Conservation (phyloP, 176 grass and related monocot species). For the bread wheat (Triticum aestivum) region IWGSC_CS_RefSeq_v2.1 NC_057813.1:570448433-570448932, state of each 20-base stretch:
- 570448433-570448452: slow-evolving; percentile 57
- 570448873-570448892: slow-evolving; percentile 22
- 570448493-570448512: slow-evolving; percentile 60
- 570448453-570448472: slow-evolving; percentile 49
- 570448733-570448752: slow-evolving; percentile 39
- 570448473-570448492: slow-evolving; percentile 59
- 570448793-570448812: slow-evolving; percentile 34
- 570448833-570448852: slow-evolving; percentile 66
- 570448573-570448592: slow-evolving; percentile 49
- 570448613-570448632: slow-evolving; percentile 40
- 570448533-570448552: slow-evolving; percentile 31
- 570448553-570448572: slow-evolving; percentile 50
- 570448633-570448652: slow-evolving; percentile 45
- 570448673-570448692: slow-evolving; percentile 71
- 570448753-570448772: slow-evolving; percentile 44
- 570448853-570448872: slow-evolving; percentile 42
- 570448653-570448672: slow-evolving; percentile 45
- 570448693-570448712: slow-evolving; percentile 91
- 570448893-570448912: slow-evolving; percentile 47
- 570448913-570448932: slow-evolving; percentile 58
- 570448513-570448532: slow-evolving; percentile 57
- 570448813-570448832: slow-evolving; percentile 43
- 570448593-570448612: slow-evolving; percentile 54
- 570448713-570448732: slow-evolving; percentile 68
- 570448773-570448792: slow-evolving; percentile 14